Percentiles rank a stretch among this genome's conserved stretches.
Evolutionary conservation across 768 basidiomycete species (phyloP).

Genomic region (Tulasnella sp.): DNA sequence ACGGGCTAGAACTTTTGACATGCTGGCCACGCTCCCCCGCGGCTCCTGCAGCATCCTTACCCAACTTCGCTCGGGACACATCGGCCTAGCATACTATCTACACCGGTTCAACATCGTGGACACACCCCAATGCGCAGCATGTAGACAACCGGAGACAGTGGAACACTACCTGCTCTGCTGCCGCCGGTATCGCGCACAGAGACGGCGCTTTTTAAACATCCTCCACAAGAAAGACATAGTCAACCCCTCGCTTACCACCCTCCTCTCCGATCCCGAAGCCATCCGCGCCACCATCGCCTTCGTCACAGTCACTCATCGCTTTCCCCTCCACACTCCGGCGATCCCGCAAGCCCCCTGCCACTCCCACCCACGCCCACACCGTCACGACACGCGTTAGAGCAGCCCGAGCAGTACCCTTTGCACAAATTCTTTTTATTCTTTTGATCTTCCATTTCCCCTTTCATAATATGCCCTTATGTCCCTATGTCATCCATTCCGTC

Average conservation of each 20-base stretch:
- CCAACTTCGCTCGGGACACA: conserved; percentile 16
- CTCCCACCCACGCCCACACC: neutral
- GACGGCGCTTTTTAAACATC: neutral
- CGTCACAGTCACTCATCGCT: neutral
- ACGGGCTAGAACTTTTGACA: neutral
- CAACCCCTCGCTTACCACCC: neutral
- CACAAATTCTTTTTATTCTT: too few species aligned
- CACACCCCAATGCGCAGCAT: neutral
- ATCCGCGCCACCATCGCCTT: neutral
- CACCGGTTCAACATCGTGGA: neutral
- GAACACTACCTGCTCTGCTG: neutral
- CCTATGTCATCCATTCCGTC: too few species aligned
- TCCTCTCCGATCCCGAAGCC: neutral
- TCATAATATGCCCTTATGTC: too few species aligned
- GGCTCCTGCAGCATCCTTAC: conserved; percentile 11
- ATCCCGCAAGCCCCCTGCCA: neutral
- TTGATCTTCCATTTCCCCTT: too few species aligned
- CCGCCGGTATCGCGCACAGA: neutral
- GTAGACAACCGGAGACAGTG: neutral
- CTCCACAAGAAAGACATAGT: neutral
- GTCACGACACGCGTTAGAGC: neutral
- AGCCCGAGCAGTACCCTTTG: too few species aligned
- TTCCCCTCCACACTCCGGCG: neutral
- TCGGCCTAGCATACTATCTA: conserved; percentile 13
- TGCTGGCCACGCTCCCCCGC: neutral